These are phyloP conservation scores for Fusarium nanum DNA, from an alignment of 2,329 filamentous ascomycete genomes.

Conservation along the genomic window DNA sequence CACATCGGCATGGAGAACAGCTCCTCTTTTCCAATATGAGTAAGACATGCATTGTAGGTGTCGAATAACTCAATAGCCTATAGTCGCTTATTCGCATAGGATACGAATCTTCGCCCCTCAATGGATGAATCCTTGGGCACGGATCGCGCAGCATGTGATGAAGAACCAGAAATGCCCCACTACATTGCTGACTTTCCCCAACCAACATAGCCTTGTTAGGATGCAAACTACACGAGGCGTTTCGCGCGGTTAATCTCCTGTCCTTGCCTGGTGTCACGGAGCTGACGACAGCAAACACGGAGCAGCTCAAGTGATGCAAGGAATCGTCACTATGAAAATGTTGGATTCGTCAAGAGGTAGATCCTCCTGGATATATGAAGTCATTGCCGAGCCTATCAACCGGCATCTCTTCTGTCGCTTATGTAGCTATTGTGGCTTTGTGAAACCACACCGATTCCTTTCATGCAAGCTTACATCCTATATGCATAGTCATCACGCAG, in stretches of 20 bases:
- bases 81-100: not conserved
- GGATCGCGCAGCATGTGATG: not conserved
- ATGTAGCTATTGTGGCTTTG: not conserved
- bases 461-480: not conserved
- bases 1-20: not conserved
- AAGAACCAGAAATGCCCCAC: not conserved
- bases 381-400: not conserved
- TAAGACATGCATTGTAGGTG: not conserved
- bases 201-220: not conserved
- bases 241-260: not conserved
- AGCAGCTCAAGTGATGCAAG: not conserved
- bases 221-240: not conserved
- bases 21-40: not conserved
- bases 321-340: not conserved
- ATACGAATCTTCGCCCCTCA: not conserved
- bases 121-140: not conserved
- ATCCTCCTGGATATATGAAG: not conserved
- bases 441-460: not conserved
- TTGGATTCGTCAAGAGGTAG: not conserved
- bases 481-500: slow-evolving; percentile 7
- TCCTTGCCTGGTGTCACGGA: not conserved
- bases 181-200: not conserved
- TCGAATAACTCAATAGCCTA: no score
- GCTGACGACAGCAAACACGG: not conserved
- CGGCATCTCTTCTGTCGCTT: no score